Conservation (phyloP, 163 green algal genomes). For the Chloromonas sp. region DNA sequence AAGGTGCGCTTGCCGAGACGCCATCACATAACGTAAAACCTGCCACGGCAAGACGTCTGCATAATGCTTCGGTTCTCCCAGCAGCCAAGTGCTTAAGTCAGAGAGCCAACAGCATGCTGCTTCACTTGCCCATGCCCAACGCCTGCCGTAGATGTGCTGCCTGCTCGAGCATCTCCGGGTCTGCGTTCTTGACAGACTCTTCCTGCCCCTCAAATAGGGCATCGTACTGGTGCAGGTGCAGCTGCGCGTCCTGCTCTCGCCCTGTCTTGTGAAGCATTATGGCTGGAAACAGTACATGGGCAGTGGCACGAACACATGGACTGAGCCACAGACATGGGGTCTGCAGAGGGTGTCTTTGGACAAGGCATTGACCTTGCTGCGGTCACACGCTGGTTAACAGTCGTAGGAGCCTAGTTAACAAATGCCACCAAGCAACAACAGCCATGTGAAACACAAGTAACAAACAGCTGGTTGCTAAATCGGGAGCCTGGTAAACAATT, state of each 20-base stretch:
- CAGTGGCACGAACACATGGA: not conserved
- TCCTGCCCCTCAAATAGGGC: constrained; percentile 13
- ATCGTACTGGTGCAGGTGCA: constrained; percentile 9
- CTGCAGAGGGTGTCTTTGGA: not conserved
- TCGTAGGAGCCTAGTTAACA: not conserved
- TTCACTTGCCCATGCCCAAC: not conserved
- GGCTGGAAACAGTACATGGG: not conserved
- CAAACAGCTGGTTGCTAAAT: no score
- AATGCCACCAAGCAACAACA: not conserved
- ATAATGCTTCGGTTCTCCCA: no score
- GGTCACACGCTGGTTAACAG: not conserved
- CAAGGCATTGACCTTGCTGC: not conserved
- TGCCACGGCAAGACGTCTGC: no score
- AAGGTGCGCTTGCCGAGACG: no score
- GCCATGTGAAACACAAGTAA: not conserved
- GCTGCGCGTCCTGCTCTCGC: constrained; percentile 1
- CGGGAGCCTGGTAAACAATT: no score
- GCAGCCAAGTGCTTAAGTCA: no score
- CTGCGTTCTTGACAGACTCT: constrained; percentile 9
- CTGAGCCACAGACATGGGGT: not conserved
- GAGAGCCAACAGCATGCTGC: no score
- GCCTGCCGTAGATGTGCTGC: not conserved
- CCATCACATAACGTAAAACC: no score
- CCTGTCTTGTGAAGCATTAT: not conserved
- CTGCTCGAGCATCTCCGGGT: constrained; percentile 18